These are phyloP conservation scores for Penicillium lagena DNA, from an alignment of 495 filamentous ascomycete species.

Conservation along the genomic window DNA sequence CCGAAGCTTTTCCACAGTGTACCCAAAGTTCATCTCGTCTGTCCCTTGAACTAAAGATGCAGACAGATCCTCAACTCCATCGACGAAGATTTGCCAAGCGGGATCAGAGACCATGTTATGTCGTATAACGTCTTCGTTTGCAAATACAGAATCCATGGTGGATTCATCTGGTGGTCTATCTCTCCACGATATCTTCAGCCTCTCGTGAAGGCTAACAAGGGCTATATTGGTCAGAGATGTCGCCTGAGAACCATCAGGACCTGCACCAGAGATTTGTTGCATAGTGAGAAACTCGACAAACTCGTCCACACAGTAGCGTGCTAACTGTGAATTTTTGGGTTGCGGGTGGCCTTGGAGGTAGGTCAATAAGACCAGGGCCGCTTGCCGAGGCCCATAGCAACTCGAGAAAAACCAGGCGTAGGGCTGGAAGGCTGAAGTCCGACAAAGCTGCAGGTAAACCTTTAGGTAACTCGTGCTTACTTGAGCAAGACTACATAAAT, in stretches of 20 bases:
- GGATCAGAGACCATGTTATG: too few species aligned
- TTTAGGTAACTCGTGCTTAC: constrained; percentile 1
- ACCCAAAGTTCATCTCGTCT: not conserved
- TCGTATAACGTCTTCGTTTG: too few species aligned
- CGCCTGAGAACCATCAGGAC: too few species aligned
- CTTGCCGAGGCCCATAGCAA: constrained; percentile 4
- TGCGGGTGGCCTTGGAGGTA: not conserved
- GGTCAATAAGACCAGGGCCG: constrained; percentile 3
- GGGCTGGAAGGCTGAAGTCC: constrained; percentile 6
- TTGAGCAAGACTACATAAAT: not conserved
- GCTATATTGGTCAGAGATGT: too few species aligned
- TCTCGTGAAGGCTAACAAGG: too few species aligned
- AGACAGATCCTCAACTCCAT: not conserved
- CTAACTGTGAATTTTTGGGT: not conserved
- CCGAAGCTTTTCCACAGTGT: too few species aligned
- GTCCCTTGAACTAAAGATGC: not conserved
- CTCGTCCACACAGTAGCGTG: constrained; percentile 2
- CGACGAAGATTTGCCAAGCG: too few species aligned
- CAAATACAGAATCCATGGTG: too few species aligned
- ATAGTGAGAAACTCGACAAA: not conserved
- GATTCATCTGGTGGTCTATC: too few species aligned
- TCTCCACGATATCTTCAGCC: too few species aligned
- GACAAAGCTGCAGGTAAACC: constrained; percentile 5
- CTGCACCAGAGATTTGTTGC: too few species aligned
- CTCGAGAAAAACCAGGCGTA: constrained; percentile 9